Percentiles rank a stretch among this genome's conserved stretches.
These are phyloP conservation scores for Sporormia fimetaria DNA, from an alignment of 495 filamentous ascomycete genomes.

Conservation along the genomic window DNA sequence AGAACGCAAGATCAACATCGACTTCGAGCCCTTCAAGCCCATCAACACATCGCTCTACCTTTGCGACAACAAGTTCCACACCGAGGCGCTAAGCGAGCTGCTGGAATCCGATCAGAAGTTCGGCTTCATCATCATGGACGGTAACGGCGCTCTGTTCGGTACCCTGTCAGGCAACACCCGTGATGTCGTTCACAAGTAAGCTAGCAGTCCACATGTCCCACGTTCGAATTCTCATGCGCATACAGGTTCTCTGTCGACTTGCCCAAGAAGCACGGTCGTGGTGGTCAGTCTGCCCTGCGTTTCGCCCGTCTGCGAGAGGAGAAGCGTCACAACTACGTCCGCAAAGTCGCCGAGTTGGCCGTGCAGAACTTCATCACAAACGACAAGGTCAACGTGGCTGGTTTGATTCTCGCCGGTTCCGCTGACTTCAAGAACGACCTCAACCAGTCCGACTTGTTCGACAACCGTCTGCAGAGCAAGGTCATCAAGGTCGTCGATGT, in stretches of 20 bases:
- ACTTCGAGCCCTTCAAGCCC: slow-evolving; percentile 98
- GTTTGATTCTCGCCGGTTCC: slow-evolving; percentile 87
- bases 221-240: neutral
- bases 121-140: slow-evolving; percentile 99
- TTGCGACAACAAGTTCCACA: slow-evolving; percentile 99
- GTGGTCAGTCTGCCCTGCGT: slow-evolving; percentile 97
- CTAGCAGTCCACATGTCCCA: neutral
- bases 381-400: slow-evolving; percentile 95
- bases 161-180: slow-evolving; percentile 93
- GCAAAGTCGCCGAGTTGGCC: slow-evolving; percentile 93
- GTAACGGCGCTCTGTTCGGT: slow-evolving; percentile 93
- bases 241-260: slow-evolving; percentile 72
- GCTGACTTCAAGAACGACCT: slow-evolving; percentile 99
- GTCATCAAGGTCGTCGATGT: slow-evolving; percentile 99
- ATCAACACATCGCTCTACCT: slow-evolving; percentile 99
- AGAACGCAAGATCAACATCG: slow-evolving; percentile 98
- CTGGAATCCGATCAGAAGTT: slow-evolving; percentile 98
- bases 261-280: slow-evolving; percentile 98
- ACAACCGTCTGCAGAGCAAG: slow-evolving; percentile 77
- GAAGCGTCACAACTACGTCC: slow-evolving; percentile 98
- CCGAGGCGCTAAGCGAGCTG: slow-evolving; percentile 88
- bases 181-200: slow-evolving; percentile 83
- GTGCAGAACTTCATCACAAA: slow-evolving; percentile 97
- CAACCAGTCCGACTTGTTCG: slow-evolving; percentile 95
- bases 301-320: slow-evolving; percentile 99